Percentiles rank a stretch among this genome's conserved stretches.
These are phyloP conservation scores for Macrocybe gigantea DNA, from an alignment of 768 basidiomycete genomes.

Conservation along the genomic window DNA sequence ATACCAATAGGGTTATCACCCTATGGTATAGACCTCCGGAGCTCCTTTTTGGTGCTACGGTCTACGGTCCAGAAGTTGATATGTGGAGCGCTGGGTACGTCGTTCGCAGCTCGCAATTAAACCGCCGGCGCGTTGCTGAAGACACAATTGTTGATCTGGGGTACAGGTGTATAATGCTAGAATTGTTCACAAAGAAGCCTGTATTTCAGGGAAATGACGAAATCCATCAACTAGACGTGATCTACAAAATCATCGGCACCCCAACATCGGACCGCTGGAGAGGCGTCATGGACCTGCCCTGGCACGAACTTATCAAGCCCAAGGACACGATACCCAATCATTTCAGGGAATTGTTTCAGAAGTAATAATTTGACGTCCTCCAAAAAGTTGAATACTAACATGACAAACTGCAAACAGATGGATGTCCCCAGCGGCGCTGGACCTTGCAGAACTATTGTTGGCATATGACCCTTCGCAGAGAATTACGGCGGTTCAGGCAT, in stretches of 20 bases:
- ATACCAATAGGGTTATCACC: constrained; percentile 99
- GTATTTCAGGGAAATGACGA: constrained; percentile 99
- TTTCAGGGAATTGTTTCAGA: constrained; percentile 82
- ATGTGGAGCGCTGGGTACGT: constrained; percentile 99
- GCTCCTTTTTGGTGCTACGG: constrained; percentile 88
- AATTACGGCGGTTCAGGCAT: constrained; percentile 72
- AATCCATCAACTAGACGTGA: constrained; percentile 92
- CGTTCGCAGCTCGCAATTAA: too few relatives aligned
- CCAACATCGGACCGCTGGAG: constrained; percentile 83
- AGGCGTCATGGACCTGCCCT: constrained; percentile 76
- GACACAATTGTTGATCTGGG: constrained; percentile 2
- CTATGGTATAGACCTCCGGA: constrained; percentile 98
- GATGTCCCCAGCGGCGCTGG: constrained; percentile 80
- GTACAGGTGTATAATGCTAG: constrained; percentile 93
- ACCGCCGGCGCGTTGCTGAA: background rate
- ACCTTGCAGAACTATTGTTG: constrained; percentile 80
- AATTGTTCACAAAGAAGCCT: constrained; percentile 91
- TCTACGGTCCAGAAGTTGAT: constrained; percentile 96
- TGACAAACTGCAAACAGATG: constrained; percentile 42
- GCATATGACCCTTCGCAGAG: constrained; percentile 76
- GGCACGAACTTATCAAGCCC: constrained; percentile 98
- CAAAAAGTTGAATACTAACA: background rate
- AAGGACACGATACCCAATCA: constrained; percentile 66
- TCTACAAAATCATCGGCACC: constrained; percentile 88
- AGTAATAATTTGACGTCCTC: constrained; percentile 28